Conservation (phyloP, 2,329 filamentous ascomycete genomes). For the Ophiobolus disseminans region DNA sequence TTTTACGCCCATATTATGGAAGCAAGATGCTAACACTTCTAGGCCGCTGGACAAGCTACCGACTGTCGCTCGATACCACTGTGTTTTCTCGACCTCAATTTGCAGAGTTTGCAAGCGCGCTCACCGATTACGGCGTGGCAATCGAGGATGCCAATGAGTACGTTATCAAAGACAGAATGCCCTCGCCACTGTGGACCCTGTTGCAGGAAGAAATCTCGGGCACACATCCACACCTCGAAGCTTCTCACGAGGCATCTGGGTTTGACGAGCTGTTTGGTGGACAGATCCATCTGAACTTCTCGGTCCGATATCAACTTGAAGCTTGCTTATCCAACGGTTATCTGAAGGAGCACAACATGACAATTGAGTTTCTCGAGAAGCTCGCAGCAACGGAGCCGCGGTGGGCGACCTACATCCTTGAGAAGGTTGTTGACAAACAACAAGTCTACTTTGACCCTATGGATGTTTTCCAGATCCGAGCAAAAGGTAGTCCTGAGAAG, state of each 20-base stretch:
- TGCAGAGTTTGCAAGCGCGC: constrained; percentile 57
- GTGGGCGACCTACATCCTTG: constrained; percentile 71
- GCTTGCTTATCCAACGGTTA: constrained; percentile 84
- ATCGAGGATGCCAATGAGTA: constrained; percentile 57
- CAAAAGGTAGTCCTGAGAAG: constrained; percentile 27
- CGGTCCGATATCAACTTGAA: constrained; percentile 87
- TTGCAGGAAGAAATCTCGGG: constrained; percentile 40
- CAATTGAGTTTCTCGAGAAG: constrained; percentile 68
- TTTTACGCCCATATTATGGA: not conserved
- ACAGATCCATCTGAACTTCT: constrained; percentile 57
- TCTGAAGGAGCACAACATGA: constrained; percentile 78
- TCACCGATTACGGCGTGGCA: constrained; percentile 76
- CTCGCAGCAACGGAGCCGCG: constrained; percentile 61
- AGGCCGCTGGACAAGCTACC: constrained; percentile 70
- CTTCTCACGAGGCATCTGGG: constrained; percentile 10
- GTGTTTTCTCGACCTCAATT: constrained; percentile 47
- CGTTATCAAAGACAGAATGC: constrained; percentile 32
- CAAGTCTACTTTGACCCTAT: constrained; percentile 72
- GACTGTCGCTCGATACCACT: constrained; percentile 55
- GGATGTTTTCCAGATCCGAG: constrained; percentile 68
- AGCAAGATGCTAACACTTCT: constrained; percentile 2
- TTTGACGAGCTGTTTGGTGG: constrained; percentile 43
- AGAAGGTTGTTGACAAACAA: constrained; percentile 73
- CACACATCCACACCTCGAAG: constrained; percentile 30
- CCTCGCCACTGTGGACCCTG: constrained; percentile 30